A percentile compares a stretch with the other conserved stretches of the same genome.
These are phyloP conservation scores for Nitzschia sp. DNA, from an alignment of 108 stramenopile genomes.

Conservation along the genomic window DNA sequence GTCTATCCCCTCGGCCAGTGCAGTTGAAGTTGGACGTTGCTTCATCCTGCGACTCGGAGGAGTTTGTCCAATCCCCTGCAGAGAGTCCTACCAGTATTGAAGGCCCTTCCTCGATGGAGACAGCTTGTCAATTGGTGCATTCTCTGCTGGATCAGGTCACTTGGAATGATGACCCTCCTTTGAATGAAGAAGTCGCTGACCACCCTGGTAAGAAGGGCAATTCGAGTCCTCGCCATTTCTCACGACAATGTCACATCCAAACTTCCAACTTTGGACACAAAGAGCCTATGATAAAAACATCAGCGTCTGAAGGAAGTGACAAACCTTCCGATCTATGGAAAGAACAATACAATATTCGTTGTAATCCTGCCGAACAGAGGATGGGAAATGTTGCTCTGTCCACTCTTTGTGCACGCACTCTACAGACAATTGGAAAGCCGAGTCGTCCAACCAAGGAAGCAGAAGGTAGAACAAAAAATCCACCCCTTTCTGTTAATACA, in stretches of 20 bases:
- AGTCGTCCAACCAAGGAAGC: constrained; percentile 15
- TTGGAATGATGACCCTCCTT: constrained; percentile 65
- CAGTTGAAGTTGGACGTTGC: too few species aligned
- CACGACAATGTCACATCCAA: constrained; percentile 17
- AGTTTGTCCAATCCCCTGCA: too few species aligned
- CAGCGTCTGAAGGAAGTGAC: constrained; percentile 2
- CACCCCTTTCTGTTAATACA: neutral
- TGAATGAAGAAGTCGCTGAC: constrained; percentile 41
- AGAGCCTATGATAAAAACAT: neutral
- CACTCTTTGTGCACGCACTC: constrained; percentile 31
- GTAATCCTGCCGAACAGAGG: constrained; percentile 13
- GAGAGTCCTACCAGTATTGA: too few species aligned
- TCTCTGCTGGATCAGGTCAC: constrained; percentile 66
- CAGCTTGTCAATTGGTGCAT: constrained; percentile 46
- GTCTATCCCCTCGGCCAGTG: too few species aligned
- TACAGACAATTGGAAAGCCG: constrained; percentile 30
- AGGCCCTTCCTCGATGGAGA: constrained; percentile 14
- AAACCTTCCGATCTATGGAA: constrained; percentile 18
- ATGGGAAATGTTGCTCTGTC: constrained; percentile 41
- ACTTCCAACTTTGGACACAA: neutral
- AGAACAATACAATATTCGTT: neutral
- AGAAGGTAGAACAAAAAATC: neutral
- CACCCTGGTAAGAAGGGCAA: neutral
- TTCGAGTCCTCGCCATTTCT: neutral
- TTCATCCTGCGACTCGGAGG: too few species aligned